These are phyloP conservation scores for Aspergillus caelatus DNA, from an alignment of 2,329 filamentous ascomycete species.

Conservation along the genomic window DNA sequence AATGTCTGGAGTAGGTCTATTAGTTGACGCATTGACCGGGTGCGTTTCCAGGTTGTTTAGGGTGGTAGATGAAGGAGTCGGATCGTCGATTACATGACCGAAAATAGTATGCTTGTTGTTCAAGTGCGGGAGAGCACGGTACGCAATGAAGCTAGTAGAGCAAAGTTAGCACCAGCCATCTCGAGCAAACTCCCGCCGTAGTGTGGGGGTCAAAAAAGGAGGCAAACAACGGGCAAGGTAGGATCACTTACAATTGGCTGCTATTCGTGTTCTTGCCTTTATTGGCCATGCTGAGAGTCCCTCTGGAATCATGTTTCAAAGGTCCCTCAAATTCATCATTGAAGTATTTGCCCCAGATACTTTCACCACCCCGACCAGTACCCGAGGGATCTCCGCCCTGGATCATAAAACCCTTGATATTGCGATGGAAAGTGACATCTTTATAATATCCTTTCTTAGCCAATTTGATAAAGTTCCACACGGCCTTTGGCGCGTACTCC, in stretches of 20 bases:
- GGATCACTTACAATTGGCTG: slow-evolving; percentile 67
- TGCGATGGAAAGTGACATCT: slow-evolving; percentile 83
- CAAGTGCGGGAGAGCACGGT: slow-evolving; percentile 80
- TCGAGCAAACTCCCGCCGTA: neutral
- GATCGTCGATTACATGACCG: slow-evolving; percentile 75
- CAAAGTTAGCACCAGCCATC: slow-evolving; percentile 7
- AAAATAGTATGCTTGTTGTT: slow-evolving; percentile 98
- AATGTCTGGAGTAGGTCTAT: slow-evolving; percentile 76
- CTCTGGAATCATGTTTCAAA: slow-evolving; percentile 77
- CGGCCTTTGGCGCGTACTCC: slow-evolving; percentile 86
- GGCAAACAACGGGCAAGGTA: neutral
- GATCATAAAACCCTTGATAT: slow-evolving; percentile 96
- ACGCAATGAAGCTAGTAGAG: slow-evolving; percentile 74
- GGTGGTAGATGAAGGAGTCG: slow-evolving; percentile 46
- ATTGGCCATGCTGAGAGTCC: slow-evolving; percentile 92
- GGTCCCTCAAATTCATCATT: slow-evolving; percentile 91
- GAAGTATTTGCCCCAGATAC: slow-evolving; percentile 93
- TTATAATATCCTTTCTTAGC: slow-evolving; percentile 90
- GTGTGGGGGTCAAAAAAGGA: neutral
- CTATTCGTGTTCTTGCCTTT: slow-evolving; percentile 98
- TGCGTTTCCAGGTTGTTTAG: slow-evolving; percentile 76
- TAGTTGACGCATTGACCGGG: slow-evolving; percentile 70
- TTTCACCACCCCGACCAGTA: slow-evolving; percentile 85
- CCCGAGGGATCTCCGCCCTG: slow-evolving; percentile 94
- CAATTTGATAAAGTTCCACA: slow-evolving; percentile 94